These are phyloP conservation scores for Buddleja alternifolia DNA, from an alignment of 257 asterid species.

Conservation along the genomic window DNA sequence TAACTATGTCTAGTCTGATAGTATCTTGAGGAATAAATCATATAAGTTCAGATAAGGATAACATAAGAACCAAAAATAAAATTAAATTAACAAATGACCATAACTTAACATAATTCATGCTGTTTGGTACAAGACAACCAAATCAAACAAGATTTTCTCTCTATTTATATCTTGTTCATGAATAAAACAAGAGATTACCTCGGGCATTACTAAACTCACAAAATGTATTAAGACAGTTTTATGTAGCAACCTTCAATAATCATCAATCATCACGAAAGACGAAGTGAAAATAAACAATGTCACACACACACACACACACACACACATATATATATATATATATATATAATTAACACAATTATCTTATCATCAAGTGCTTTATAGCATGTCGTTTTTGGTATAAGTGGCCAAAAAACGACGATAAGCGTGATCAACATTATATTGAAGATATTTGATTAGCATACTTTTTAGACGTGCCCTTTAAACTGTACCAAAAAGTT, in stretches of 20 bases:
- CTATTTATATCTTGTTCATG: not conserved
- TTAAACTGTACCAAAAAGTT: constrained; percentile 26
- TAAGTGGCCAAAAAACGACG: constrained; percentile 7
- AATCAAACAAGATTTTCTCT: constrained; percentile 1
- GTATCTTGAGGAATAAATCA: too few relatives aligned
- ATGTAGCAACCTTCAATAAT: constrained; percentile 25
- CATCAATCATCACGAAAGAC: constrained; percentile 21
- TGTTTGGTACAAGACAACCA: constrained; percentile 53
- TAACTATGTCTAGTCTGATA: too few relatives aligned
- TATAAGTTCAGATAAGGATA: too few relatives aligned
- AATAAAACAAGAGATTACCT: constrained; percentile 20
- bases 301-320: too few relatives aligned
- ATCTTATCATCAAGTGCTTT: constrained; percentile 14
- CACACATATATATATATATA: too few relatives aligned
- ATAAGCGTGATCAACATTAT: constrained; percentile 15
- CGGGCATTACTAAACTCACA: not conserved
- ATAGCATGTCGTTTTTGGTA: constrained; percentile 25
- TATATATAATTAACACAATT: not conserved
- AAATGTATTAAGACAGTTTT: constrained; percentile 9
- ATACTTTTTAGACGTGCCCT: constrained; percentile 24
- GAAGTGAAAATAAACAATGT: constrained; percentile 17
- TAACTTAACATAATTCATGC: constrained; percentile 11
- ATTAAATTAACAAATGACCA: too few relatives aligned
- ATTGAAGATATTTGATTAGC: constrained; percentile 29
- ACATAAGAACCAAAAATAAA: too few relatives aligned